Conservation (phyloP, 179 eudicot genomes). For the Silene coronaria region DNA sequence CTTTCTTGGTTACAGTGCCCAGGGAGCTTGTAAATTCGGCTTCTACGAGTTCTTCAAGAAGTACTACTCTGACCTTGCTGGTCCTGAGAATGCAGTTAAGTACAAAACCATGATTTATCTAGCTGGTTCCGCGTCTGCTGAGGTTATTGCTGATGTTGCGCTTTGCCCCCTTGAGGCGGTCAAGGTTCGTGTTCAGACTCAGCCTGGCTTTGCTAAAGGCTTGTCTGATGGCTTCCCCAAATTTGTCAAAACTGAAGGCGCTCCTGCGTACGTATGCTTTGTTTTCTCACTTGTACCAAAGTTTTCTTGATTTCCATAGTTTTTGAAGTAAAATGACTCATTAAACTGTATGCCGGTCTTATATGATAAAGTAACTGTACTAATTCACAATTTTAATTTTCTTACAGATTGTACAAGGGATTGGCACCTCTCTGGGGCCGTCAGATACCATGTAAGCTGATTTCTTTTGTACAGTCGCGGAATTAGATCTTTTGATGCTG, state of each 20-base stretch:
- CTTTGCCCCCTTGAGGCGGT: constrained; percentile 82
- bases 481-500: background rate
- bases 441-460: constrained; percentile 74
- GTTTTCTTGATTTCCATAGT: no score
- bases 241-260: constrained; percentile 56
- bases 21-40: constrained; percentile 67
- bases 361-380: no score
- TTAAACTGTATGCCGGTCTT: no score
- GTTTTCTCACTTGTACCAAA: no score
- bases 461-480: background rate
- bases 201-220: constrained; percentile 75
- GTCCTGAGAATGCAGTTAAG: constrained; percentile 55
- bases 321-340: no score
- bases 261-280: constrained; percentile 43
- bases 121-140: constrained; percentile 77
- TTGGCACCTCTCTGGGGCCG: constrained; percentile 89
- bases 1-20: constrained; percentile 69
- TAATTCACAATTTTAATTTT: background rate
- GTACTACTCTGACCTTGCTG: constrained; percentile 70
- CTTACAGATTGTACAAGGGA: constrained; percentile 66
- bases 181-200: constrained; percentile 74
- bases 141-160: constrained; percentile 61
- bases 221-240: constrained; percentile 69
- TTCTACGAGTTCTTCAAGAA: constrained; percentile 73
- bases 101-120: constrained; percentile 62